These are phyloP conservation scores for Amaranthus palmeri DNA, from an alignment of 148 eudicot species.

Conservation along the genomic window DNA sequence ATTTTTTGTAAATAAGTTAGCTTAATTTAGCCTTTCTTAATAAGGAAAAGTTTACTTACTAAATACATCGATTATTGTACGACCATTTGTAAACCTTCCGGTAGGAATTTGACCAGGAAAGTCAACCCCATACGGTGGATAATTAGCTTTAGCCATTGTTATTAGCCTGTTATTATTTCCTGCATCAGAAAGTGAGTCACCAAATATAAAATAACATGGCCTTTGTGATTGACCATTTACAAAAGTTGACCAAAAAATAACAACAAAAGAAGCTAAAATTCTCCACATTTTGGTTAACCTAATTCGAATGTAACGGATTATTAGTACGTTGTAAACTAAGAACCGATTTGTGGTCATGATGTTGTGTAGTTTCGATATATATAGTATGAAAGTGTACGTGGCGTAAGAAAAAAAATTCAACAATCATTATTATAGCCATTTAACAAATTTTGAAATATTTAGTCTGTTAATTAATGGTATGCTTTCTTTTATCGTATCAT, in stretches of 20 bases:
- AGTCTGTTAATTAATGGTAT: too few species aligned
- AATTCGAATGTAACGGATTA: too few species aligned
- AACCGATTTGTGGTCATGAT: too few species aligned
- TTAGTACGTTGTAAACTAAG: too few species aligned
- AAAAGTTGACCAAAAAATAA: not conserved
- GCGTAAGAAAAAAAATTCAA: too few species aligned
- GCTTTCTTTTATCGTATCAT: too few species aligned
- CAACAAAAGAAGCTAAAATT: not conserved
- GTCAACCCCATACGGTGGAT: constrained; percentile 26
- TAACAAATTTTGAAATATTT: too few species aligned
- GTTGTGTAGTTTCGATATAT: too few species aligned
- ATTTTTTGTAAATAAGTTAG: too few species aligned
- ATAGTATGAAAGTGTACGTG: too few species aligned
- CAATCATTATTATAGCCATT: too few species aligned
- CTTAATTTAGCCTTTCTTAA: too few species aligned
- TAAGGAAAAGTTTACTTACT: constrained; percentile 11
- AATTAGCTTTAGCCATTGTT: constrained; percentile 24
- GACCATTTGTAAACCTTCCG: constrained; percentile 27
- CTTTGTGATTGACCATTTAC: constrained; percentile 15
- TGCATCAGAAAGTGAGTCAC: constrained; percentile 21
- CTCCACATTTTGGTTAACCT: not conserved
- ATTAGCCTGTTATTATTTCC: constrained; percentile 20
- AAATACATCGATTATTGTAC: constrained; percentile 6
- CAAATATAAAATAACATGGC: constrained; percentile 26
- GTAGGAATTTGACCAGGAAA: constrained; percentile 8